These are phyloP conservation scores for Microsporum canis DNA, from an alignment of 2,329 filamentous ascomycete genomes.

Conservation along the genomic window DNA sequence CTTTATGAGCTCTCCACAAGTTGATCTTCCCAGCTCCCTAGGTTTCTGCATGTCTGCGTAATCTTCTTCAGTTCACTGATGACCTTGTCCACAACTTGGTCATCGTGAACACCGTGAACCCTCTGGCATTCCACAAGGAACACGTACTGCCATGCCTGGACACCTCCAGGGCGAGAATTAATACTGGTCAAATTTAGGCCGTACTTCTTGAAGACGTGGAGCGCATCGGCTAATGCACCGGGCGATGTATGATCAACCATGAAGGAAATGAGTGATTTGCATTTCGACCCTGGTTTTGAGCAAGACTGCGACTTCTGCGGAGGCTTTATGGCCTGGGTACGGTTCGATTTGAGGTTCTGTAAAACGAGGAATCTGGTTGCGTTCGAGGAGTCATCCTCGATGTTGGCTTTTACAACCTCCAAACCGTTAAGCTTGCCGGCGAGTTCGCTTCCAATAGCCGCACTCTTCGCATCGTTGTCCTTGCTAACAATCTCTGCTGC, in stretches of 20 bases:
- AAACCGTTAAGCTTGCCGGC: slow-evolving; percentile 59
- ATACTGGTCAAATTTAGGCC: slow-evolving; percentile 81
- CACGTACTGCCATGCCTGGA: slow-evolving; percentile 73
- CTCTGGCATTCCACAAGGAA: slow-evolving; percentile 89
- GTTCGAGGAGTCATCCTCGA: slow-evolving; percentile 38
- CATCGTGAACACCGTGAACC: slow-evolving; percentile 19
- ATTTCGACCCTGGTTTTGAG: slow-evolving; percentile 1
- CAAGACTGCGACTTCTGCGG: not conserved
- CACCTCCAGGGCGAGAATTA: slow-evolving; percentile 68
- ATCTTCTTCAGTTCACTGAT: slow-evolving; percentile 25
- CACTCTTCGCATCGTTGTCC: slow-evolving; percentile 48
- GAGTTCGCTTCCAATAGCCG: slow-evolving; percentile 66
- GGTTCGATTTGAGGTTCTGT: slow-evolving; percentile 25
- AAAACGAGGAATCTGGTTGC: slow-evolving; percentile 39
- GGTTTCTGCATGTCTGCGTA: slow-evolving; percentile 30
- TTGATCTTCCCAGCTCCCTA: slow-evolving; percentile 34
- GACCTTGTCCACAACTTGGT: slow-evolving; percentile 21
- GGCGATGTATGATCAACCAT: slow-evolving; percentile 65
- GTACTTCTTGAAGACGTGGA: slow-evolving; percentile 64
- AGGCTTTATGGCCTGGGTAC: slow-evolving; percentile 10
- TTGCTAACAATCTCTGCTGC: slow-evolving; percentile 64
- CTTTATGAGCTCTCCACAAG: slow-evolving; percentile 9
- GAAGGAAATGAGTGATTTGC: slow-evolving; percentile 71
- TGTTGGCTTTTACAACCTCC: slow-evolving; percentile 48
- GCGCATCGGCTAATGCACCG: slow-evolving; percentile 69